Evolutionary conservation across 352 stramenopile genomes (phyloP).

Genomic region (Blastocystis sp.): DNA sequence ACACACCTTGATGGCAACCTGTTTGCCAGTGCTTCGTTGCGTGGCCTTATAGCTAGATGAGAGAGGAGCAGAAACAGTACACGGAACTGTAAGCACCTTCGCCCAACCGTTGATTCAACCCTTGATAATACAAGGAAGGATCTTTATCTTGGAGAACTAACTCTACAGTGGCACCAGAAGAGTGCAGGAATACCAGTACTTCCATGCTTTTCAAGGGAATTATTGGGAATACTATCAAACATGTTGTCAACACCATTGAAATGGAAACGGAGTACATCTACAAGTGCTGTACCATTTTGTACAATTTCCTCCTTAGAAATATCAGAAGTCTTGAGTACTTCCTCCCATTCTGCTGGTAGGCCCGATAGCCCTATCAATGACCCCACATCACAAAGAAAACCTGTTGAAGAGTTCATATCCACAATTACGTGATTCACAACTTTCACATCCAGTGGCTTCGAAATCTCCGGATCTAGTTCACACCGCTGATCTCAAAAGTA

Average conservation of each 20-base stretch:
- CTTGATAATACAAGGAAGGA: constrained; percentile 31
- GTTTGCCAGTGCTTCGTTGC: constrained; percentile 66
- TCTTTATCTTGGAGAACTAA: constrained; percentile 64
- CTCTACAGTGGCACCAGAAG: background rate
- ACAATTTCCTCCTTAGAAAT: constrained; percentile 71
- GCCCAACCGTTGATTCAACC: constrained; percentile 65
- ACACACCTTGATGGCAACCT: constrained; percentile 68
- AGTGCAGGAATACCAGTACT: background rate
- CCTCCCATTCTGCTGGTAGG: constrained; percentile 68
- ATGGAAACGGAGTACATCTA: constrained; percentile 72
- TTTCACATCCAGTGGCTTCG: background rate
- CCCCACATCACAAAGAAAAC: background rate
- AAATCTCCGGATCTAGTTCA: constrained; percentile 18
- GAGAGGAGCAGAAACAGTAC: constrained; percentile 62
- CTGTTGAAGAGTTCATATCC: constrained; percentile 1
- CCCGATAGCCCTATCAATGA: constrained; percentile 67
- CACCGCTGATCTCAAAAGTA: background rate
- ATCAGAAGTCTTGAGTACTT: constrained; percentile 69
- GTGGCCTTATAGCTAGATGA: constrained; percentile 63
- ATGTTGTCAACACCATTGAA: constrained; percentile 66
- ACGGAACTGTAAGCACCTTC: constrained; percentile 71
- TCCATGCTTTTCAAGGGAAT: background rate
- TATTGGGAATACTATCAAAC: constrained; percentile 33
- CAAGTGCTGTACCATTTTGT: constrained; percentile 69
- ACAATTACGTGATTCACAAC: constrained; percentile 1